Percentiles rank a stretch among this genome's conserved stretches.
Conservation (phyloP, 2,329 filamentous ascomycete species). For the Fonsecaea pugnacius region DNA sequence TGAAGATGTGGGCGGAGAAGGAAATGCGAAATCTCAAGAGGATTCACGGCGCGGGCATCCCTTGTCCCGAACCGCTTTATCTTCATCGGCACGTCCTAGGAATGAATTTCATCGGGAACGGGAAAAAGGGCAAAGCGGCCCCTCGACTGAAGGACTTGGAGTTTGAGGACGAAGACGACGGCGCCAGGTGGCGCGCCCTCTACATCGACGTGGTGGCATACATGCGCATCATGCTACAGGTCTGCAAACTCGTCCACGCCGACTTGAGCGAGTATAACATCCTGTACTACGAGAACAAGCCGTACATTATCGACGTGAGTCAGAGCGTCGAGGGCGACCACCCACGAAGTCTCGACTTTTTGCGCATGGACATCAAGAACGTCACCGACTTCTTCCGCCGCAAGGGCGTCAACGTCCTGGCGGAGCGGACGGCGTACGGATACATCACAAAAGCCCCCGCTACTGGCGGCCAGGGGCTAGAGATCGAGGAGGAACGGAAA, state of each 20-base stretch:
- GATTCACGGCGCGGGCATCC: constrained; percentile 81
- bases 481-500: constrained; percentile 64
- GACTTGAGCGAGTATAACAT: constrained; percentile 99
- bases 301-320: constrained; percentile 96
- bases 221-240: constrained; percentile 92
- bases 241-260: constrained; percentile 88
- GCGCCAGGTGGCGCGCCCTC: constrained; percentile 73
- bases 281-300: constrained; percentile 77
- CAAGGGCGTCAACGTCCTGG: constrained; percentile 78
- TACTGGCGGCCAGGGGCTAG: constrained; percentile 50
- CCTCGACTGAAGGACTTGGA: constrained; percentile 87
- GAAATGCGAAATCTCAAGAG: constrained; percentile 92
- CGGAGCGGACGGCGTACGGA: constrained; percentile 78
- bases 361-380: constrained; percentile 99
- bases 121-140: constrained; percentile 83
- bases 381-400: constrained; percentile 88
- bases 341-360: constrained; percentile 85
- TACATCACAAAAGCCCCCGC: constrained; percentile 74
- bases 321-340: constrained; percentile 98
- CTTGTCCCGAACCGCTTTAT: constrained; percentile 85
- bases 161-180: constrained; percentile 67
- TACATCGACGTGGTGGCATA: constrained; percentile 84
- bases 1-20: constrained; percentile 98
- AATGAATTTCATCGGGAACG: constrained; percentile 90
- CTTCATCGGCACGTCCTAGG: constrained; percentile 93